These are phyloP conservation scores for Stagonosporopsis rhizophila DNA, from an alignment of 2,329 filamentous ascomycete genomes.

Conservation along the genomic window DNA sequence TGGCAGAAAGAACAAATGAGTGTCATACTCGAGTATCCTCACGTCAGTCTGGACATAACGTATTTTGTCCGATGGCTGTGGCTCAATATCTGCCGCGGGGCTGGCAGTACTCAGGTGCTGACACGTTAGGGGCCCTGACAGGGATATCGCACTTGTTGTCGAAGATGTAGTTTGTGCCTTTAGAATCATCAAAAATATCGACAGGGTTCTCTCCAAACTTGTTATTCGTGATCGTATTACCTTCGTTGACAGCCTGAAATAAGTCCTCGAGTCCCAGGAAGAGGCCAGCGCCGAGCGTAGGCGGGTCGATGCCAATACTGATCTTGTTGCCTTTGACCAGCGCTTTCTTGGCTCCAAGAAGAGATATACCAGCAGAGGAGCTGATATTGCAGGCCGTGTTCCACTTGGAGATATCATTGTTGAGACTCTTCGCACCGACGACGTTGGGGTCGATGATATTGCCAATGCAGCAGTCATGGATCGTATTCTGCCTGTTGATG, in stretches of 20 bases:
- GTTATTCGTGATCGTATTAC: conserved; percentile 2
- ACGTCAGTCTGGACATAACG: neutral
- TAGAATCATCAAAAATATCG: conserved; percentile 2
- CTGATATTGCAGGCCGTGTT: neutral
- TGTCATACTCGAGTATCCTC: neutral
- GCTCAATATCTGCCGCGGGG: neutral
- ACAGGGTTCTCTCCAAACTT: neutral
- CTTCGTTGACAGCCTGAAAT: neutral
- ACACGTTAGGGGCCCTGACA: neutral
- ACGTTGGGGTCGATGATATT: conserved; percentile 21
- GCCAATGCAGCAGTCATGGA: conserved; percentile 18
- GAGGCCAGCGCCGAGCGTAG: neutral
- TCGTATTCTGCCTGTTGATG: conserved; percentile 14
- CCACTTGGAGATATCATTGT: conserved; percentile 16
- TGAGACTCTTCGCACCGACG: conserved; percentile 14
- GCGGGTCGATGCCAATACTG: neutral
- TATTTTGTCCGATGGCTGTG: neutral
- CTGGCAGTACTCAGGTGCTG: conserved; percentile 1
- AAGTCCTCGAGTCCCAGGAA: neutral
- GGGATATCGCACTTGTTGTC: neutral
- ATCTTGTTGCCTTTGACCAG: conserved; percentile 21
- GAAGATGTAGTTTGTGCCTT: neutral
- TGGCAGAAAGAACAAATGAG: neutral
- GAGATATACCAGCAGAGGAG: conserved; percentile 13
- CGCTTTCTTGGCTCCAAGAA: conserved; percentile 15